phyloP scores from a whole-genome alignment of 129 eudicot genomes.

The Dittrichia graveolens region DNA sequence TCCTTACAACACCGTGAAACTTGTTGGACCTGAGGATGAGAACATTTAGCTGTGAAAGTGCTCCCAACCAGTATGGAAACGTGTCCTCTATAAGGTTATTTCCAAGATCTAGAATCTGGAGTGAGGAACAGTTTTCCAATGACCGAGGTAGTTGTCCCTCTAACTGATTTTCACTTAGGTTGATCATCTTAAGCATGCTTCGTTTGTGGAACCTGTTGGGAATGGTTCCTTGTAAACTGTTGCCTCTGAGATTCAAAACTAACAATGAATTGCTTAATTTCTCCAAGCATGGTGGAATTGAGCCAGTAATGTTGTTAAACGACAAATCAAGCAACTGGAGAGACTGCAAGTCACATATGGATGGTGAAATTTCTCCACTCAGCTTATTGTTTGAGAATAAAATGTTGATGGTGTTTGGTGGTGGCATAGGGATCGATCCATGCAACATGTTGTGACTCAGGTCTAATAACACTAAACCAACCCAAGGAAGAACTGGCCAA shows the following conservation, averaged over 20 bases:
- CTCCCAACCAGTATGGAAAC: conserved; percentile 29
- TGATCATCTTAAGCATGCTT: conserved; percentile 24
- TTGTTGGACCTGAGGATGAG: conserved; percentile 31
- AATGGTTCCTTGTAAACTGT: conserved; percentile 34
- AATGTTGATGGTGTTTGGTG: neutral
- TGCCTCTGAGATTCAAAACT: conserved; percentile 25
- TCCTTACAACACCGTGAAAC: conserved; percentile 15
- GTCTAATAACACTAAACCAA: conserved; percentile 17
- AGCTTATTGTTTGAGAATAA: conserved; percentile 16
- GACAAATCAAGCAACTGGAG: conserved; percentile 25
- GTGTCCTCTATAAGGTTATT: conserved; percentile 25
- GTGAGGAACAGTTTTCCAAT: conserved; percentile 20
- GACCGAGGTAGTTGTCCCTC: conserved; percentile 30
- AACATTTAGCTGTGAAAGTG: conserved; percentile 20
- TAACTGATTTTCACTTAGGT: conserved; percentile 24
- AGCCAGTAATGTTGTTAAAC: conserved; percentile 31
- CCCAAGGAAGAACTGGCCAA: conserved; percentile 27
- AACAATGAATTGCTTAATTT: conserved; percentile 4
- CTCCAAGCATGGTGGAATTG: conserved; percentile 30
- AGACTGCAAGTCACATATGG: conserved; percentile 8
- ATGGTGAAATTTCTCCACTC: conserved; percentile 25
- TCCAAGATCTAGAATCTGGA: conserved; percentile 32
- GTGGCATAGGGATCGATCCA: conserved; percentile 28
- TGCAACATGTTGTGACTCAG: conserved; percentile 27
- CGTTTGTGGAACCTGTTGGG: conserved; percentile 5